A percentile compares a stretch with the other conserved stretches of the same genome.
Evolutionary conservation across 768 basidiomycete species (phyloP).

Genomic region (Boletus fagicola): DNA sequence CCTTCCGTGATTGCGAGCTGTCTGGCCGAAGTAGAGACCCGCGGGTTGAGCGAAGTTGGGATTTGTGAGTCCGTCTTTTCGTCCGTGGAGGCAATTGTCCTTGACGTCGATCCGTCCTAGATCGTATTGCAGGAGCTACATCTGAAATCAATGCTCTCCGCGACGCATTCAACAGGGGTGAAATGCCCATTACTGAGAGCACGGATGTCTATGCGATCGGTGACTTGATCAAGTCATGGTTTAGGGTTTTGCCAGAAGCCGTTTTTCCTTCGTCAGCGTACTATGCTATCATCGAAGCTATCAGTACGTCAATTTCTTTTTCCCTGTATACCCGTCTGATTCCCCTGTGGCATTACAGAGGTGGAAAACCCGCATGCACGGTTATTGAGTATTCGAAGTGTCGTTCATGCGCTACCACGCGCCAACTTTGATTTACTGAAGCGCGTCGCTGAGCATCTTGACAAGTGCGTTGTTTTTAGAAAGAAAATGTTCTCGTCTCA

Average conservation of each 20-base stretch:
- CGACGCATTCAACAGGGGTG: conserved; percentile 74
- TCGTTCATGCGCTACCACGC: conserved; percentile 69
- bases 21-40: conserved; percentile 66
- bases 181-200: conserved; percentile 53
- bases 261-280: conserved; percentile 72
- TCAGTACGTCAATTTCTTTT: conserved; percentile 46
- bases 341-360: conserved; percentile 39
- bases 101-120: conserved; percentile 35
- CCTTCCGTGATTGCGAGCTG: conserved; percentile 69
- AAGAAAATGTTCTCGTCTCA: not conserved
- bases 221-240: conserved; percentile 83
- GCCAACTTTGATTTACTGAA: conserved; percentile 77
- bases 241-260: conserved; percentile 77
- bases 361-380: conserved; percentile 68
- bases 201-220: conserved; percentile 83
- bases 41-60: conserved; percentile 78
- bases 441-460: conserved; percentile 80
- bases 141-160: conserved; percentile 67
- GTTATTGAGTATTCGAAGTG: conserved; percentile 57
- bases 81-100: not conserved
- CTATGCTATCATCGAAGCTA: conserved; percentile 64
- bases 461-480: conserved; percentile 49
- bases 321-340: conserved; percentile 5
- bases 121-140: conserved; percentile 79
- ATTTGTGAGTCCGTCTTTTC: conserved; percentile 58